A percentile compares a stretch with the other conserved stretches of the same genome.
These are phyloP conservation scores for Hymenoscyphus infarciens DNA, from an alignment of 2,329 filamentous ascomycete species.

Conservation along the genomic window DNA sequence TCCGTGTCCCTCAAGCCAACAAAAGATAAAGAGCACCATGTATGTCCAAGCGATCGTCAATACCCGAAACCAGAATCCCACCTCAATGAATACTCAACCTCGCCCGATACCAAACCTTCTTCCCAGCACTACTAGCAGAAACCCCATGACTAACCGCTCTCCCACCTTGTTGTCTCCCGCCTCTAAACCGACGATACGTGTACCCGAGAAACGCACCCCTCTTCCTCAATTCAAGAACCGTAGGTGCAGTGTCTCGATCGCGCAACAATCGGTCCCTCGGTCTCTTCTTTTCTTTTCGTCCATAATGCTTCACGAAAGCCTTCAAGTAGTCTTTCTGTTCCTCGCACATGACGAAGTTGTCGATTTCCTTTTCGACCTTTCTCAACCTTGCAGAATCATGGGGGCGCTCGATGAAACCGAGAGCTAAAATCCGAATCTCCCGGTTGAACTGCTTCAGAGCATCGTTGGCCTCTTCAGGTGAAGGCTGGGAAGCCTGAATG, in stretches of 20 bases:
- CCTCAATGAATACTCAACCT: constrained; percentile 33
- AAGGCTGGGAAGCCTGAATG: constrained; percentile 15
- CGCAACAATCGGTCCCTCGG: constrained; percentile 82
- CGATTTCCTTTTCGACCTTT: constrained; percentile 36
- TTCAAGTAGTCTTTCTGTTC: constrained; percentile 37
- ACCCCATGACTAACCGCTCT: constrained; percentile 9
- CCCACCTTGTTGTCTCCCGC: constrained; percentile 14
- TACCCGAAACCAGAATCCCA: neutral
- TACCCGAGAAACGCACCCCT: constrained; percentile 85
- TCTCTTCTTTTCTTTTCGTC: constrained; percentile 65
- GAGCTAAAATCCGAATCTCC: constrained; percentile 35
- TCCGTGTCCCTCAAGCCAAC: neutral
- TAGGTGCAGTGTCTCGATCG: constrained; percentile 61
- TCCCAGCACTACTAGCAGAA: constrained; percentile 14
- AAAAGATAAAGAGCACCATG: neutral
- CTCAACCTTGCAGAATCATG: constrained; percentile 31
- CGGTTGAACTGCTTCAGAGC: constrained; percentile 34
- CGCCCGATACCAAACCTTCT: constrained; percentile 32
- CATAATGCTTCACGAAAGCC: constrained; percentile 35
- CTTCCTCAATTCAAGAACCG: constrained; percentile 77
- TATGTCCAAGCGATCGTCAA: neutral
- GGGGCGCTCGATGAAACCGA: constrained; percentile 32
- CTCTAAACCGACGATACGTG: constrained; percentile 62
- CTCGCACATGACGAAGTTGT: constrained; percentile 31
- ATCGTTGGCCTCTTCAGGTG: constrained; percentile 29